Conservation (phyloP, 2,329 filamentous ascomycete genomes). For the Tolypocladium amazonense region DNA sequence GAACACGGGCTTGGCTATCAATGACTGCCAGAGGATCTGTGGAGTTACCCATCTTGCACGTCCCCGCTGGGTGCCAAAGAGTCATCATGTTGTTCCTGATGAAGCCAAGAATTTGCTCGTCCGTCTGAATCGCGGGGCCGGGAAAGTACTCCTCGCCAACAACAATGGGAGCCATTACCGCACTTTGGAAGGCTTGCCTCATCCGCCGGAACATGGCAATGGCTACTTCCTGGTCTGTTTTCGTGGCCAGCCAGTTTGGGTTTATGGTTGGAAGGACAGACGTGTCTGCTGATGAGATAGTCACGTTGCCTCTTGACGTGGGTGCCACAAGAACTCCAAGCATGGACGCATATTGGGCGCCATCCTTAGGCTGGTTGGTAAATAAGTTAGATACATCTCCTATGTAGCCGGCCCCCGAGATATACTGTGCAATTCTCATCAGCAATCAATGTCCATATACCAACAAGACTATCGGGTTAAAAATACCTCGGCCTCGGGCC, state of each 20-base stretch:
- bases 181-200: slow-evolving; percentile 17
- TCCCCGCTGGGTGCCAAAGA: slow-evolving; percentile 39
- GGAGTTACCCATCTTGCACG: slow-evolving; percentile 38
- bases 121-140: slow-evolving; percentile 3
- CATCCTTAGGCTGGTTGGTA: neutral
- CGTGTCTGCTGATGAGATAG: slow-evolving; percentile 20
- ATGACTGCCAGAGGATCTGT: slow-evolving; percentile 21
- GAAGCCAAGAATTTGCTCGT: slow-evolving; percentile 10
- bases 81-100: slow-evolving; percentile 32
- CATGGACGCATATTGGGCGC: slow-evolving; percentile 3
- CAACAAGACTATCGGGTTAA: neutral
- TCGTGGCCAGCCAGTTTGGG: slow-evolving; percentile 31
- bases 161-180: neutral
- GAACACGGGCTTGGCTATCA: neutral
- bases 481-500: neutral
- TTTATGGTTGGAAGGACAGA: slow-evolving; percentile 28
- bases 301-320: slow-evolving; percentile 29
- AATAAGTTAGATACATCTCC: neutral
- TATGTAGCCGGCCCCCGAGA: neutral
- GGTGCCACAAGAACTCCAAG: slow-evolving; percentile 17
- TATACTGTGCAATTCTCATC: neutral
- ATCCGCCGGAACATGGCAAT: slow-evolving; percentile 30
- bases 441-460: neutral
- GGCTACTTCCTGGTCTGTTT: slow-evolving; percentile 30
- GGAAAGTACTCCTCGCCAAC: neutral